These are phyloP conservation scores for Cyclotella sp. DNA, from an alignment of 108 stramenopile genomes.

Conservation along the genomic window DNA sequence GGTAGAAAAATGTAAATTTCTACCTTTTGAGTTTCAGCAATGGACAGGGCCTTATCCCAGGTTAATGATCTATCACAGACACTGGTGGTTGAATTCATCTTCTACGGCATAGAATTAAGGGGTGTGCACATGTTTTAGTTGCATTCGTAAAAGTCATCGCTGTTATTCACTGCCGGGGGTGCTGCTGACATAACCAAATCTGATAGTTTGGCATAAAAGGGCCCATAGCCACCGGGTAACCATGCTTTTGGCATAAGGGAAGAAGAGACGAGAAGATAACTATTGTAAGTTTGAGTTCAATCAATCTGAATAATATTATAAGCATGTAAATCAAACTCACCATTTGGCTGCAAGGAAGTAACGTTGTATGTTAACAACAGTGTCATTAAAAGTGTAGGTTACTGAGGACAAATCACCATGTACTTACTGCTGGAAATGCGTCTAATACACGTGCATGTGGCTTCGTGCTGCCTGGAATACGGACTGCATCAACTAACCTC, in stretches of 20 bases:
- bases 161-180: slow-evolving; percentile 8
- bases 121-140: background rate
- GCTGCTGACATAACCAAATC: slow-evolving; percentile 35
- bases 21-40: no score
- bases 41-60: no score
- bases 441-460: slow-evolving; percentile 32
- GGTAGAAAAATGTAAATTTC: no score
- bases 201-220: slow-evolving; percentile 44
- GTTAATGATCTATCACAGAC: no score
- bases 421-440: slow-evolving; percentile 40
- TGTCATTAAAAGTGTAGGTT: background rate
- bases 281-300: background rate
- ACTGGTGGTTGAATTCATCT: no score
- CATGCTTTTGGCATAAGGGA: slow-evolving; percentile 42
- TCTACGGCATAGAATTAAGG: no score
- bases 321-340: background rate
- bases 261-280: background rate
- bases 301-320: background rate
- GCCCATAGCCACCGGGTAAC: slow-evolving; percentile 51
- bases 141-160: background rate
- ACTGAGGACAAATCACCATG: background rate
- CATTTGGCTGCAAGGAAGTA: background rate
- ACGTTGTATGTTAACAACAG: background rate
- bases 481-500: slow-evolving; percentile 46
- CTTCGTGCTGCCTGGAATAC: background rate